These are phyloP conservation scores for Gynandropsis gynandra DNA, from an alignment of 345 rosid species.

Conservation along the genomic window DNA sequence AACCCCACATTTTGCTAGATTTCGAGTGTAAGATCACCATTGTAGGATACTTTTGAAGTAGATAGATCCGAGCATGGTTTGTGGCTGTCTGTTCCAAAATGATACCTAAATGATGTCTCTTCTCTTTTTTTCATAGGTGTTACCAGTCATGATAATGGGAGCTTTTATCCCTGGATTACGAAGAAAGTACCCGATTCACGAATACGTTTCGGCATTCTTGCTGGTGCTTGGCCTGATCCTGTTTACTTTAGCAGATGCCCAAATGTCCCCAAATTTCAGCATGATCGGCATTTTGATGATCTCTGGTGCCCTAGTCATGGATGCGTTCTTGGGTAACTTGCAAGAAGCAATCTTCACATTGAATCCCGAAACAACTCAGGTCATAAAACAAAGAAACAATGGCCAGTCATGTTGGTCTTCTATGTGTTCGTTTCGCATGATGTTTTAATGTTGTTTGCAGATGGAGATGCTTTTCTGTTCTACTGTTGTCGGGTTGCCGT, in stretches of 20 bases:
- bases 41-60: not conserved
- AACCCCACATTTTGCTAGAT: not conserved
- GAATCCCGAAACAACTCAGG: slow-evolving; percentile 95
- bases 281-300: slow-evolving; percentile 80
- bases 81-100: no score
- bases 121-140: slow-evolving; percentile 35
- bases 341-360: slow-evolving; percentile 92
- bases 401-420: not conserved
- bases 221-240: slow-evolving; percentile 78
- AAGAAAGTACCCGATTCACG: slow-evolving; percentile 75
- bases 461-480: slow-evolving; percentile 97
- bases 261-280: slow-evolving; percentile 86
- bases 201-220: slow-evolving; percentile 74
- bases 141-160: slow-evolving; percentile 98
- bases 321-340: slow-evolving; percentile 82
- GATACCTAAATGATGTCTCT: not conserved
- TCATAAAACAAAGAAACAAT: not conserved
- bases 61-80: no score
- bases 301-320: slow-evolving; percentile 80
- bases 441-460: slow-evolving; percentile 25
- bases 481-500: slow-evolving; percentile 84
- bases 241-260: slow-evolving; percentile 92
- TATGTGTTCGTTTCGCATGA: no score
- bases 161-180: slow-evolving; percentile 90
- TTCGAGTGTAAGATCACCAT: not conserved